Percentiles rank a stretch among this genome's conserved stretches.
Evolutionary conservation across 2,329 filamentous ascomycete genomes (phyloP).

Genomic region (Tolypocladium sp.): DNA sequence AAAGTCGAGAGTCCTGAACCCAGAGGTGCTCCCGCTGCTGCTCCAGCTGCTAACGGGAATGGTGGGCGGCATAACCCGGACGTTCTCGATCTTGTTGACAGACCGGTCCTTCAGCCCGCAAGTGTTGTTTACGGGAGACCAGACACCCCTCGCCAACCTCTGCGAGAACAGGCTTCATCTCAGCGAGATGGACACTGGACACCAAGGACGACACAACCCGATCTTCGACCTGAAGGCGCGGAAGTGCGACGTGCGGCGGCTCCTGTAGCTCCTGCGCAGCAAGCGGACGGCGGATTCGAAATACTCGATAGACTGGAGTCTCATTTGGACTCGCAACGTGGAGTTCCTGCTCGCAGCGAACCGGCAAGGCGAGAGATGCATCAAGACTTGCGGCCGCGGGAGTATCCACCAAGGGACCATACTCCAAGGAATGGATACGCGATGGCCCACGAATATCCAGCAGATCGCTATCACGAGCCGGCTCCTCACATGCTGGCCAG

Average conservation of each 20-base stretch:
- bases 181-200: neutral
- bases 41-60: neutral
- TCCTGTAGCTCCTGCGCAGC: neutral
- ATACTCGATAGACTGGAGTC: neutral
- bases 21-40: neutral
- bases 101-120: conserved; percentile 15
- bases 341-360: neutral
- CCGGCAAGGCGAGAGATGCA: neutral
- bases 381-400: neutral
- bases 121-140: conserved; percentile 20
- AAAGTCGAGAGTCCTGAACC: neutral
- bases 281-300: neutral
- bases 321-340: neutral
- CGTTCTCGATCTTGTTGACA: neutral
- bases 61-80: neutral
- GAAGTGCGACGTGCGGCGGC: neutral
- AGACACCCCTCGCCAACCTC: neutral
- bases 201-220: neutral
- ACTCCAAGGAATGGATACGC: neutral
- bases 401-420: neutral
- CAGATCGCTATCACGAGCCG: neutral
- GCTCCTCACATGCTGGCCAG: neutral
- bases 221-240: neutral
- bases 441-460: neutral
- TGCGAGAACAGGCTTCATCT: neutral